phyloP scores from a whole-genome alignment of 192 early-diverging fungal genomes.

The Backusella mclennaniae region DNA sequence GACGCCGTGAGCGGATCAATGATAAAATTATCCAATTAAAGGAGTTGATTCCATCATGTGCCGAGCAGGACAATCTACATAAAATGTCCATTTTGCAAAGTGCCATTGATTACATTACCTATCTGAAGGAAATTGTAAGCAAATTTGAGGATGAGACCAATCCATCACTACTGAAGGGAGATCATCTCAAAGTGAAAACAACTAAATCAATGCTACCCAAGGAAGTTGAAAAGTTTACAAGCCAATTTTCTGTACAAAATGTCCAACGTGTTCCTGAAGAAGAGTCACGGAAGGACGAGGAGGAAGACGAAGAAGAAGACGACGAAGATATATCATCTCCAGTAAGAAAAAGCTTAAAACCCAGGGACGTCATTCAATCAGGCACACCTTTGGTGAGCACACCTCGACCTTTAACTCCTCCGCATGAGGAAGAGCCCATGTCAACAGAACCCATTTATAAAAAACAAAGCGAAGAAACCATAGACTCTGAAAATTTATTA shows the following conservation, averaged over 20 bases:
- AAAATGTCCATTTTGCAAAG: slow-evolving; percentile 69
- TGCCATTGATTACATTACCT: slow-evolving; percentile 72
- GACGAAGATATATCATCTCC: neutral
- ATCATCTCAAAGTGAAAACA: slow-evolving; percentile 22
- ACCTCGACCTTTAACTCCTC: neutral
- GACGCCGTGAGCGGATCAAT: slow-evolving; percentile 84
- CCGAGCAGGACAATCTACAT: slow-evolving; percentile 63
- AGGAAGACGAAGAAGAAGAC: neutral
- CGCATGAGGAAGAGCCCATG: neutral
- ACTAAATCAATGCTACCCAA: slow-evolving; percentile 30
- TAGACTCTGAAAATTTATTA: neutral
- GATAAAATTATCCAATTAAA: slow-evolving; percentile 76
- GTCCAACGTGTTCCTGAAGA: neutral
- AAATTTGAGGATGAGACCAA: neutral
- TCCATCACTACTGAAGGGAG: slow-evolving; percentile 15
- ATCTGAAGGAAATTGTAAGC: slow-evolving; percentile 43
- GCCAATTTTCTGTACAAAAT: slow-evolving; percentile 23
- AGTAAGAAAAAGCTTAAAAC: slow-evolving; percentile 9
- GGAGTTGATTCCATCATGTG: slow-evolving; percentile 68
- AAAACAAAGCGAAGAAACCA: neutral
- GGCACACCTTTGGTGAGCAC: neutral
- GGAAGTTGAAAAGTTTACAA: slow-evolving; percentile 33
- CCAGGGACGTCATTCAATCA: slow-evolving; percentile 11
- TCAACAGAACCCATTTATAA: neutral
- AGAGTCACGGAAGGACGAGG: neutral